A percentile compares a stretch with the other conserved stretches of the same genome.
Conservation (phyloP, 1,284 basidiomycete species). For the Irpex sp. region DNA sequence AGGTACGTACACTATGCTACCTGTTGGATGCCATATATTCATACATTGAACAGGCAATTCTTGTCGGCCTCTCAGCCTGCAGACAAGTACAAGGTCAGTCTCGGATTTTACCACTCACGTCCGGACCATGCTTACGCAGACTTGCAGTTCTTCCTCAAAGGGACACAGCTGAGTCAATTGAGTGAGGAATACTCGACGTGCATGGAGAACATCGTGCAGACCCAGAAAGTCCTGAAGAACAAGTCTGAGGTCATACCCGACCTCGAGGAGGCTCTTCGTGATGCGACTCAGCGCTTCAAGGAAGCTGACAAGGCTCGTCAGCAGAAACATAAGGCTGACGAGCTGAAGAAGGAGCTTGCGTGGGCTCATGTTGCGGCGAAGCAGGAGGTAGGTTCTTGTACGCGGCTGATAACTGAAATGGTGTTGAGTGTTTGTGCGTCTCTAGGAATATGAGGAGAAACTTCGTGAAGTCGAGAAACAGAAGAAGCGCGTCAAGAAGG, state of each 20-base stretch:
- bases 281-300: conserved; percentile 61
- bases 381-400: conserved; percentile 40
- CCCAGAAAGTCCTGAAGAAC: conserved; percentile 56
- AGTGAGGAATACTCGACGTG: conserved; percentile 84
- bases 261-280: conserved; percentile 55
- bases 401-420: not conserved
- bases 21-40: conserved; percentile 17
- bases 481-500: conserved; percentile 44
- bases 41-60: conserved; percentile 72
- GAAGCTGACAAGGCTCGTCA: conserved; percentile 74
- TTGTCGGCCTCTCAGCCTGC: conserved; percentile 77
- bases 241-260: conserved; percentile 77
- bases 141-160: conserved; percentile 85
- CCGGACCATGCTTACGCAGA: conserved; percentile 1
- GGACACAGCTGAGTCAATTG: conserved; percentile 89
- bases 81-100: conserved; percentile 88
- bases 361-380: conserved; percentile 87
- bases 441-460: conserved; percentile 51
- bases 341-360: conserved; percentile 78
- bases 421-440: not conserved
- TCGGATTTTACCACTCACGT: not conserved
- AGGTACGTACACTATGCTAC: conserved; percentile 15
- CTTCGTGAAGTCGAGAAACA: conserved; percentile 48
- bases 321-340: conserved; percentile 64
- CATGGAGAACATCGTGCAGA: conserved; percentile 67